Evolutionary conservation across 441 rosid genomes (phyloP), one percentile per base, ranked within the genome.

Genomic region (Flueggea neowawraea): DNA sequence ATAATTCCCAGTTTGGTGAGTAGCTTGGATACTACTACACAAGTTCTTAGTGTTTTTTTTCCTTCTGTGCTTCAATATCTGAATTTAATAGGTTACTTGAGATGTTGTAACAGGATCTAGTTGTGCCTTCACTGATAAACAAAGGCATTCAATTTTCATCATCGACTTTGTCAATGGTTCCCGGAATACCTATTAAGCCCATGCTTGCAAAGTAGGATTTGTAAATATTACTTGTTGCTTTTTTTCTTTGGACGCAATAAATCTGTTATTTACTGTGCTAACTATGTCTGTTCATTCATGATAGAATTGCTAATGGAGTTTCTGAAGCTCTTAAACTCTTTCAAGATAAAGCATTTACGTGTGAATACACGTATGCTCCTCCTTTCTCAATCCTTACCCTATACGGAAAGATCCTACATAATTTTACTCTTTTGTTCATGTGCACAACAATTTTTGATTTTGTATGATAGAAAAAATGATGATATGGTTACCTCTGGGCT

Each of bases 151-250:
- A 69, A 31, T 92, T 92, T 79, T 80, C 98, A 55, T 69, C 94
- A 17, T 83, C 92, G 12, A 69, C 79, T 44, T 75, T 88, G 72
- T 89, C 96, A 11, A 92, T 89, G 91, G 75, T 75, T 69, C 90
- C 94, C 8, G 94, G 96, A 69, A 69, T 86, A 67, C 96, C 98
- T 70, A 84, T 92, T 28, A 89, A 88, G 82, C 94, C 94, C 50
- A 89, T 92, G 96, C 98, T 92, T 50, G 96, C 96, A 61, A 90
- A 80, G 98, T 92, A 87, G 60, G 66, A 13, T 68, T 58, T 55
- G 45, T 61, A 22, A 4, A 14, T 36, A 31, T 59, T 53, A 14
- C 60, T 63, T 33, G 2, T 41, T 50, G 16, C 65, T 54, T 57
- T 44, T 58, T 65, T 32, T 39, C 28, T 22, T 22, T 22, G 1